Conservation (phyloP, 140 eudicot species). For the Stevia rebaudiana region DNA sequence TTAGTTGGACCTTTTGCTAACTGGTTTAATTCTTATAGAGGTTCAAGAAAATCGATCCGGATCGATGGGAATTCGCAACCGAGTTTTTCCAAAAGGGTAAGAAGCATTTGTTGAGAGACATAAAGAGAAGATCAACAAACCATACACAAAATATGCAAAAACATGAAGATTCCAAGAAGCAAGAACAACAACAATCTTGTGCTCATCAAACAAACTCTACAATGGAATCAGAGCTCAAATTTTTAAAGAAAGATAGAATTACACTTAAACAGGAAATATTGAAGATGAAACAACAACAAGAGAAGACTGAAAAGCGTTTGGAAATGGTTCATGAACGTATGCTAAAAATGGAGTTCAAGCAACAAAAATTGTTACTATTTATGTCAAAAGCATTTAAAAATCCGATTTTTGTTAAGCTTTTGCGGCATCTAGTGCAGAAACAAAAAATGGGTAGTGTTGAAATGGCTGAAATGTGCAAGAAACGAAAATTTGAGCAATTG, state of each 20-base stretch:
- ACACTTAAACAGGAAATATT: slow-evolving; percentile 40
- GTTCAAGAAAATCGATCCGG: slow-evolving; percentile 76
- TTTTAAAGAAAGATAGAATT: slow-evolving; percentile 35
- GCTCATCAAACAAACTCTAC: slow-evolving; percentile 15
- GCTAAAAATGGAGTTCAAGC: slow-evolving; percentile 43
- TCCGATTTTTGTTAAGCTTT: slow-evolving; percentile 36
- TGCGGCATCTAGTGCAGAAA: slow-evolving; percentile 38
- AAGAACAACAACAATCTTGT: slow-evolving; percentile 18
- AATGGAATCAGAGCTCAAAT: slow-evolving; percentile 44
- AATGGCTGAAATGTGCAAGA: slow-evolving; percentile 27
- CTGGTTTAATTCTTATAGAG: slow-evolving; percentile 34
- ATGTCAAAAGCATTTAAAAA: slow-evolving; percentile 49
- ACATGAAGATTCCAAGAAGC: slow-evolving; percentile 10
- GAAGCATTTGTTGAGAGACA: slow-evolving; percentile 59
- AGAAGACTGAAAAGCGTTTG: slow-evolving; percentile 32
- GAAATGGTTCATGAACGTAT: slow-evolving; percentile 42
- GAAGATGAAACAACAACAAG: slow-evolving; percentile 55
- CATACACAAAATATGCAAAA: slow-evolving; percentile 33
- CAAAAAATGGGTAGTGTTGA: slow-evolving; percentile 24
- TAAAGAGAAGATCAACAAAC: slow-evolving; percentile 49
- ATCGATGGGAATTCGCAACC: slow-evolving; percentile 81
- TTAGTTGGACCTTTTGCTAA: background rate
- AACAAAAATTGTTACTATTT: slow-evolving; percentile 41
- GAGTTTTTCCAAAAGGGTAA: slow-evolving; percentile 65
- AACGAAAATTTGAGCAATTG: slow-evolving; percentile 32